Base-by-base conservation (phyloP, 177 flowering plant species). In the Vitis hybrid region DNA sequence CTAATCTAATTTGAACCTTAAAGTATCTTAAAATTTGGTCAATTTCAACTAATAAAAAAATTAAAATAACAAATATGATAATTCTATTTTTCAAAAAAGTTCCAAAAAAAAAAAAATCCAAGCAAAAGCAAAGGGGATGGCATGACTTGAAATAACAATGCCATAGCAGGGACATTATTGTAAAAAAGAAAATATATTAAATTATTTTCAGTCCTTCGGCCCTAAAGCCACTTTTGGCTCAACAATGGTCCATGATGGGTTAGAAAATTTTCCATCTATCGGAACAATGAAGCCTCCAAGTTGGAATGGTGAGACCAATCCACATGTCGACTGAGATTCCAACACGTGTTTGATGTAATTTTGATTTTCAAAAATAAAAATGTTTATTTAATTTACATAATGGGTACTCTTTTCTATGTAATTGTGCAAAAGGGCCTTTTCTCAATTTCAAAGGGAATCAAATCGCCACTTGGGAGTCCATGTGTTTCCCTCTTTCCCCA, bases 381-480 rank as follows among this genome's bases (percentile, higher is more conserved):
- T 7, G 0, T 26, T 26, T 26, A 26, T 26, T 26, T 26, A 6
- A 16, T 26, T 26, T 26, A 61, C 1, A 61, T 19, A 15, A 61
- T 61, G 64, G 34, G 64, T 39, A 15, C 29, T 12, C 20, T 61
- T 26, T 15, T 61, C 50, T 13, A 34, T 61, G 20, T 61, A 14
- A 34, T 61, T 18, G 64, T 34, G 64, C 50, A n/a, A 39, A 39
- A 39, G 10, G 6, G 1, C 52, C 34, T 29, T 63, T 66, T 18
- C 76, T 29, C 61, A 68, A 55, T 31, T 67, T 73, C 70, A 54
- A 72, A 61, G 71, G 62, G 70, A 67, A 66, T 67, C 75, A 18
- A 39, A 39, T 39, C 45, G 1, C 45, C 45, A 39, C 45, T 39
- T 39, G 45, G 45, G 45, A 39, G 45, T 39, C 29, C 45, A 39